Base-by-base conservation (phyloP, 2,329 filamentous ascomycete genomes). In the Penicillium thymicola region DNA sequence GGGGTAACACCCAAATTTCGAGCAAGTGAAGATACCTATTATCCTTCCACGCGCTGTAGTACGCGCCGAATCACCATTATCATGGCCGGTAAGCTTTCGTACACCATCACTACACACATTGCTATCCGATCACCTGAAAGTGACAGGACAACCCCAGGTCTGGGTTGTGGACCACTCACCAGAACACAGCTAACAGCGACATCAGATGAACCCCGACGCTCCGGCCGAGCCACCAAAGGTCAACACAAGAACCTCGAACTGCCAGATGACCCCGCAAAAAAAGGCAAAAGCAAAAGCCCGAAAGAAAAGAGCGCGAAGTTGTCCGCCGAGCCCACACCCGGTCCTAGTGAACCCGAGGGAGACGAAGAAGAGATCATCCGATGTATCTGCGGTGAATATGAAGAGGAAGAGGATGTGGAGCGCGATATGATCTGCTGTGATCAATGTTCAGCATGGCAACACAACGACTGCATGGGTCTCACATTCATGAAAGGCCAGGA, bases 341-440 rank as follows among this genome's bases (percentile, higher is more conserved):
- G 65, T 51, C 71, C 71, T 2, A 72, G 72, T 36, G 80, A 83
- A 60, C 81, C 79, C 50, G 77, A 87, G 58, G 89, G 90, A 51
- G 77, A 88, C 57, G 89, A 91, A 48, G 76, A 88, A 59, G 89
- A 92, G 68, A 83, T 94, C 64, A 96, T 97, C 62, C 89, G 93
- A 64, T 99, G 93, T 74, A 89, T 97, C 48, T 99, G 93, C 70
- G 93, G 94, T 64, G 88, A 90, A 57, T 89, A 89, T 43, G 89
- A 90, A 65, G 89, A 92, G 64, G 89, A 92, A 58, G 90, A 93
- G 65, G 90, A 95, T 65, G 87, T 90, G 14, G 90, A 89, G 63
- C 88, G 94, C 66, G 87, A 92, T 51, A 97, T 96, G 92, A 96
- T 99, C 68, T 91, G 89, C 59, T 99, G 94, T 78, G 94, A 99